These are phyloP conservation scores for Pugionium cornutum DNA, from an alignment of 345 rosid species.

Conservation along the genomic window DNA sequence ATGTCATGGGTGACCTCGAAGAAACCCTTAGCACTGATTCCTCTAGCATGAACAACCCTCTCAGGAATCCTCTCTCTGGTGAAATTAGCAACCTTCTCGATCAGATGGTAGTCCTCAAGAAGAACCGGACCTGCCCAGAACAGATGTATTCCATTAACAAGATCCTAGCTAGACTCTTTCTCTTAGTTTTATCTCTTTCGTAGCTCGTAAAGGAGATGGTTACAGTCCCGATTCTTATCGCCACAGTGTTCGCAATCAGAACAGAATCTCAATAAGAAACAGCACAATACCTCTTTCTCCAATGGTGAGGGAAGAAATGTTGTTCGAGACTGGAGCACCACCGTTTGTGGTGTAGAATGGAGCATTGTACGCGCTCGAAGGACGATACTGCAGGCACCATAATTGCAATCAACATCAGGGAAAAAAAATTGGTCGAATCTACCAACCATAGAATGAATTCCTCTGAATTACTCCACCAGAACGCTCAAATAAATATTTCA, in stretches of 20 bases:
- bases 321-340: slow-evolving; percentile 82
- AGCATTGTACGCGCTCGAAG: slow-evolving; percentile 68
- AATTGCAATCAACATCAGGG: neutral
- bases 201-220: neutral
- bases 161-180: neutral
- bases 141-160: slow-evolving; percentile 2
- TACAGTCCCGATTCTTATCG: neutral
- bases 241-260: too few species aligned
- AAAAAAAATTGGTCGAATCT: neutral
- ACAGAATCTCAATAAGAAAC: neutral
- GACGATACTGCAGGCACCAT: slow-evolving; percentile 43
- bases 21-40: slow-evolving; percentile 98
- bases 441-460: slow-evolving; percentile 3
- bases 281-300: slow-evolving; percentile 67
- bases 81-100: slow-evolving; percentile 90
- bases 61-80: slow-evolving; percentile 94
- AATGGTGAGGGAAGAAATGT: slow-evolving; percentile 73
- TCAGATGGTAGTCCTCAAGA: slow-evolving; percentile 93
- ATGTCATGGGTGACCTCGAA: slow-evolving; percentile 96
- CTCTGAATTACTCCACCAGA: neutral
- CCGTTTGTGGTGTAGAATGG: slow-evolving; percentile 79
- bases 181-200: slow-evolving; percentile 1
- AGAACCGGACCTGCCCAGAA: slow-evolving; percentile 80
- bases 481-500: neutral
- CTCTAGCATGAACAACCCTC: slow-evolving; percentile 98